Evolutionary conservation across 495 filamentous ascomycete species (phyloP), one percentile per base, ranked within the genome.

Genomic region (Diplogelasinospora grovesii): DNA sequence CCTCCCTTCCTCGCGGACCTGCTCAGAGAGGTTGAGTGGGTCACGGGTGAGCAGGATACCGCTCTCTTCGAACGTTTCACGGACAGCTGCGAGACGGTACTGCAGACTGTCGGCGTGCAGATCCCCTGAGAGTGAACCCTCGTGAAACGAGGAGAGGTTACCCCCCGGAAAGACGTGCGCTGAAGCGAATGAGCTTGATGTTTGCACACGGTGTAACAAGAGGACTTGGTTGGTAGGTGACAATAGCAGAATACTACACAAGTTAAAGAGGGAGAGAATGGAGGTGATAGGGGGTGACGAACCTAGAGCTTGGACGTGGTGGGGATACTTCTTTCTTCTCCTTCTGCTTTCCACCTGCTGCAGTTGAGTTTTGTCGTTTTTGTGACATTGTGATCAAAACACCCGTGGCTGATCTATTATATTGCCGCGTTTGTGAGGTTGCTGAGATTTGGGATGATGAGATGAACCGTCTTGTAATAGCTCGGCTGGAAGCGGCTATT

Each of bases 151-250:
- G 0, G 83, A 83, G 6, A 93, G 65, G 46, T 92, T 89, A 0
- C 92, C 92, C n/a, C 92, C 92, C 0, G 92, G 92, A 52, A 98
- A 98, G 41, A 98, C 92, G 55, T 97, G 89, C 0, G 89, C 90
- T 0, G 85, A 90, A 10, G 92, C 75, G 47, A 96, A 98, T 16
- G 88, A 82, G 5, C 73, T 77, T 2, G 88, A 90, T 1, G 79
- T 84, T 34, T 80, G 69, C 9, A 95, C 86, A 37, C 92, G 80
- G 52, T 88, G 87, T 2, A 98, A 77, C 15, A 97, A 76, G 15
- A 98, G 75, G 27, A 97, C 75, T 55, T 93, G 78, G 57, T 96
- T 95, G 39, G 69, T 70, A 1, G 86, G 82, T 0, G 92, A 96
- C 27, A 98, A 64, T 20, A 97, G 73, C 32, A 98, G 68, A 30